Evolutionary conservation across 208 protist species (phyloP), one percentile per base, ranked within the genome.

Genomic region (Trypanosoma rangeli): DNA sequence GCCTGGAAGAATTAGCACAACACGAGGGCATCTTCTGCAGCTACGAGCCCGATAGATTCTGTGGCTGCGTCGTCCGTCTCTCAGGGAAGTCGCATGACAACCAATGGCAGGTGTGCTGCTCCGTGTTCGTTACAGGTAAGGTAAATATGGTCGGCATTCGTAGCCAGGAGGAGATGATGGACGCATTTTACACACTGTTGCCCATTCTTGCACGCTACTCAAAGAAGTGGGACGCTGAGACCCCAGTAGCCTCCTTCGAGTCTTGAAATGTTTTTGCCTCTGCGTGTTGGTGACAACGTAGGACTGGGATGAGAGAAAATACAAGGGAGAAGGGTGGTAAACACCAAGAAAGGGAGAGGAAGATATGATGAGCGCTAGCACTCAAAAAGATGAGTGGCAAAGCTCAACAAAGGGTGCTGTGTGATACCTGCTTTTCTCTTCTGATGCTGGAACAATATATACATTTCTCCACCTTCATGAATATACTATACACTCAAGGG

Each of bases 11-110:
- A 12, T 76, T 96, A 7, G 83, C 90, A 20, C 71, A 75, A 29
- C 82, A 93, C 64, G 72, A 74, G 24, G 60, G 55, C 37, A 73
- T 93, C 26, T 81, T 83, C 46, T 82, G 82, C 61, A 91, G 80
- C 75, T 96, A 92, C 70, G 91, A 96, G 64, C 91, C 91, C 15
- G 88, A 96, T 76, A 81, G 88, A 22, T 93, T 93, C 63, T 87
- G 80, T 72, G 91, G 83, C n/a, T 94, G 88, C 53, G 73, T 88
- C 10, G 57, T 96, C 20, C 82, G 85, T 24, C 77, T 96, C 1
- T 35, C 79, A 3, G 88, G 91, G 18, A 85, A 76, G 56, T 86
- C 85, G 5, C 28, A 31, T 13, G 52, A 50, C 28, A 95, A 95
- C 53, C 55, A 70, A 42, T 96, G 91, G 89, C 76, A 78, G 5